Evolutionary conservation across 257 asterid genomes (phyloP), one percentile per base, ranked within the genome.

Genomic region (Penstemon newberryi): DNA sequence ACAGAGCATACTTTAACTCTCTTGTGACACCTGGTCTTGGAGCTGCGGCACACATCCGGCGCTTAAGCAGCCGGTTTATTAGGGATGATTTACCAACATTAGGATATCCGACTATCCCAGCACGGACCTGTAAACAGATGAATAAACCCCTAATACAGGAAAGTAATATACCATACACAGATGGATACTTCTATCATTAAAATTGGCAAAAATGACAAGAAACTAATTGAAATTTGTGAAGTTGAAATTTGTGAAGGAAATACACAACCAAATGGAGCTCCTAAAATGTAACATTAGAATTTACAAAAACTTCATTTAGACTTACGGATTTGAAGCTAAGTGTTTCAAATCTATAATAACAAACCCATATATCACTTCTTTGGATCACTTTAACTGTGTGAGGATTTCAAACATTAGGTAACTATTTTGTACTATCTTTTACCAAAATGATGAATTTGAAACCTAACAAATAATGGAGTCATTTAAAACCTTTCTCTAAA

Each of bases 11-110:
- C 99, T 89, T 89, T 53, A 93, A 79, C 78, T 72, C 92, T 82
- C 99, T 80, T 1, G 99, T 93, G 75, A 93, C 96, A 78, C 99
- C 99, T 51, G 97, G 99, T 72, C 99, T 89, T 78, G 96, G 96
- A 80, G 99, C 97, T 54, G 99, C 97, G 60, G 95, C 82, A 81
- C 99, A 90, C 96, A 88, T 90, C 56, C 99, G 89, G 60, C 96
- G 97, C 81, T 90, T 93, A 63, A 88, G 89, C 87, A 93, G 71
- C 40, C 99, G 95, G 76, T 93, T 93, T 81, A 93, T 89, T 72
- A 93, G 70, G 70, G 99, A 93, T 52, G 99, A 93, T 88, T 93
- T 91, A 45, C 96, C 96, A 78, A 91, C 97, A 83, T 94, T 89
- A 39, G 97, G 99, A 82, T 91, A 94, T 60, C 97, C 97, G 4